Base-by-base conservation (phyloP, 345 rosid genomes). In the Eutrema yunnanense region DNA sequence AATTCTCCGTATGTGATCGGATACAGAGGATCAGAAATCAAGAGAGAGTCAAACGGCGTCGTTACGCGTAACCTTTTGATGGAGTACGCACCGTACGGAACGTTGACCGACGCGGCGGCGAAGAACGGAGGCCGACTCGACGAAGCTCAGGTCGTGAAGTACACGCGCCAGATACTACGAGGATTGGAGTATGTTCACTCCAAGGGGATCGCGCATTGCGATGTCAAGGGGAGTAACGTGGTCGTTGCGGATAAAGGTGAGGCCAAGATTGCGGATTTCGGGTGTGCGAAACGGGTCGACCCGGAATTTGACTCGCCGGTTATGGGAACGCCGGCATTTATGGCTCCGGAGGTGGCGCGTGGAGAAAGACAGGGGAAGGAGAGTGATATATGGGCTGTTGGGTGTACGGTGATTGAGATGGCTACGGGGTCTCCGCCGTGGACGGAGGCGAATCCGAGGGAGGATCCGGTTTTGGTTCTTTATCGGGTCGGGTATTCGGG, bases 301-400 rank as follows among this genome's bases (percentile, higher is more conserved):
- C 16, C 56, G 43, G 78, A 3, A 6, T 58, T 55, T 0, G 70
- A 70, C 30, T 62, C 22, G 1, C 4, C 37, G 19, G 75, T 86
- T 1, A 68, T 80, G 30, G 94, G 97, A 37, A 87, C 96, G 12
- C 96, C 94, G 59, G 83, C 79, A 75, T 92, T 86, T 70, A 92
- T 89, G 97, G 90, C 96, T 0, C 94, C 97, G 2, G 97, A 92
- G 83, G 89, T 78, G 79, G 96, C 96, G 64, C 90, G 94, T 68
- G 96, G 94, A 52, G 89, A 83, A 22, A 81, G 79, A 62, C 96
- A 89, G 72, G 87, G 96, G 80, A 50, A 48, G 4, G 74, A 86
- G 11, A 70, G 86, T 55, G 97, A 89, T 69, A 51, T 90, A 34
- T 89, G 97, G 96, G 83, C 86, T 4, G 56, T 85, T 11, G 97